phyloP scores from a whole-genome alignment of 2,329 filamentous ascomycete genomes.

The Ophiocordyceps australis region DNA sequence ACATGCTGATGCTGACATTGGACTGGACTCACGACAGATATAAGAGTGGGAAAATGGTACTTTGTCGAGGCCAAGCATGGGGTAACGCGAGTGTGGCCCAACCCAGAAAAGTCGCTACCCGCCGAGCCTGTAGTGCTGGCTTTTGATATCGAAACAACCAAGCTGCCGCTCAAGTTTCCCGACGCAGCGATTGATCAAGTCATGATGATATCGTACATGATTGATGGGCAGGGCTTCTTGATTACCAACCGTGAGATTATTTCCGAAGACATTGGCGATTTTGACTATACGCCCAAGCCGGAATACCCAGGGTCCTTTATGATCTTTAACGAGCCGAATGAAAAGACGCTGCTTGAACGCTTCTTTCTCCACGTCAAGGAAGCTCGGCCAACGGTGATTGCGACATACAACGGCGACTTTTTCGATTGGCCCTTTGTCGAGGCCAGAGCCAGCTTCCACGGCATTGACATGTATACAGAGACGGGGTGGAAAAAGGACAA shows the following conservation, averaged over 20 bases:
- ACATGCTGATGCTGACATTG: too few species aligned
- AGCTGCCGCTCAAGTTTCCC: constrained; percentile 89
- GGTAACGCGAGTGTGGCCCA: constrained; percentile 60
- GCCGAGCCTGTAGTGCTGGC: constrained; percentile 96
- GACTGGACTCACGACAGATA: too few species aligned
- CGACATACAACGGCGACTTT: constrained; percentile 99
- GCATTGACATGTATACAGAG: constrained; percentile 98
- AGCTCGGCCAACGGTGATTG: constrained; percentile 85
- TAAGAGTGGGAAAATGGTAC: constrained; percentile 95
- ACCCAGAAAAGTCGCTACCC: constrained; percentile 74
- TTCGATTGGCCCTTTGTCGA: constrained; percentile 99
- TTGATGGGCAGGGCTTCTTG: constrained; percentile 91
- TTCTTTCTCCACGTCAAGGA: constrained; percentile 96
- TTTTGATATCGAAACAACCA: constrained; percentile 98
- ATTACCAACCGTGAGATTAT: constrained; percentile 98
- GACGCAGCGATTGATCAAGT: constrained; percentile 89
- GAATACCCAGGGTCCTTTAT: constrained; percentile 93
- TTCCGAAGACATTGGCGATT: constrained; percentile 91
- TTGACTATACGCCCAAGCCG: constrained; percentile 93
- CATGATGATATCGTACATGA: constrained; percentile 99
- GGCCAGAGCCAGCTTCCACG: constrained; percentile 76
- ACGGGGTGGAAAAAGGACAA: constrained; percentile 92
- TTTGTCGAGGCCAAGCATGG: constrained; percentile 89
- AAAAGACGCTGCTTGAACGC: constrained; percentile 70
- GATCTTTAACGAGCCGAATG: constrained; percentile 95